phyloP scores from a whole-genome alignment of 1,139 yeast genomes.

The Kluyveromyces sp. region DNA sequence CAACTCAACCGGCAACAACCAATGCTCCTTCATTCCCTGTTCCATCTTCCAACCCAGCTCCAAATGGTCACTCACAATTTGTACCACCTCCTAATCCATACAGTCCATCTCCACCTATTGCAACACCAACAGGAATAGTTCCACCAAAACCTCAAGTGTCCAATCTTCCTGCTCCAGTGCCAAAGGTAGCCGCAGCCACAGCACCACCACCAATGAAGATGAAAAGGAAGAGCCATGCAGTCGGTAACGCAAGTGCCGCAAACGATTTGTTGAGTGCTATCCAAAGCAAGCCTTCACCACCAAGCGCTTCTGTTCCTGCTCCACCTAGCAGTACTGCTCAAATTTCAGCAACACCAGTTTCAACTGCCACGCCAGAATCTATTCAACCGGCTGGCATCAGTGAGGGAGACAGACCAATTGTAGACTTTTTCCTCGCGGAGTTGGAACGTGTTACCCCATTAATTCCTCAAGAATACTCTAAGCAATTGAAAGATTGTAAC shows the following conservation, averaged over 20 bases:
- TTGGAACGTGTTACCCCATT: constrained; percentile 60
- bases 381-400: constrained; percentile 36
- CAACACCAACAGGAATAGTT: constrained; percentile 39
- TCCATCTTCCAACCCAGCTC: constrained; percentile 6
- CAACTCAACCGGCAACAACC: constrained; percentile 23
- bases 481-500: constrained; percentile 75
- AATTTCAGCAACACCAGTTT: constrained; percentile 7
- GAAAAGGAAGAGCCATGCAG: constrained; percentile 16
- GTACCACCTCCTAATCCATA: constrained; percentile 30
- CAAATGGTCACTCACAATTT: constrained; percentile 1
- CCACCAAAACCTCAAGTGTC: constrained; percentile 21
- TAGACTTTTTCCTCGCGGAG: constrained; percentile 44
- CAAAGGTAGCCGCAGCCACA: constrained; percentile 9
- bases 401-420: constrained; percentile 50
- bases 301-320: not conserved
- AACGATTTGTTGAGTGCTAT: constrained; percentile 18
- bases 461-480: constrained; percentile 66
- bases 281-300: constrained; percentile 10
- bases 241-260: constrained; percentile 18
- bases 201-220: constrained; percentile 26
- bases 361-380: constrained; percentile 6
- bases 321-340: constrained; percentile 3
- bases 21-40: constrained; percentile 37
- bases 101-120: constrained; percentile 20
- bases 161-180: constrained; percentile 17